Conservation (phyloP, 352 stramenopile species). For the Phytophthora vignae region DNA sequence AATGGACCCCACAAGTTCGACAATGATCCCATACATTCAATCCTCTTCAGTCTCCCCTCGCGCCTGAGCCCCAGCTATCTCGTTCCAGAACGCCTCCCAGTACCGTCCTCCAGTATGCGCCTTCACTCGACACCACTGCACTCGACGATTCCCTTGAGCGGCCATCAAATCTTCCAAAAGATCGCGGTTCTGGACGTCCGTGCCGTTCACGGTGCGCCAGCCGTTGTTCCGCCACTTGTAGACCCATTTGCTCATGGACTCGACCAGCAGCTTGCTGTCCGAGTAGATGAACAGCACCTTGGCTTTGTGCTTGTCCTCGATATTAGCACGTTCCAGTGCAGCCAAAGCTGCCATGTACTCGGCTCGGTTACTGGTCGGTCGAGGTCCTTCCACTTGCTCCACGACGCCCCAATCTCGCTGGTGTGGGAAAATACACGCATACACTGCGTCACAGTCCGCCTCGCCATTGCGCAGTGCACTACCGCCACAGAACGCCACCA, state of each 20-base stretch:
- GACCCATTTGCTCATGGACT: conserved; percentile 31
- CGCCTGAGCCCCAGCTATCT: conserved; percentile 17
- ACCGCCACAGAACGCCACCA: conserved; percentile 60
- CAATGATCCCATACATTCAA: not conserved
- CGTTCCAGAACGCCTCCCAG: conserved; percentile 26
- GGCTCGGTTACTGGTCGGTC: conserved; percentile 21
- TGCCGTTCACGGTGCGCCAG: conserved; percentile 21
- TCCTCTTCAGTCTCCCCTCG: not conserved
- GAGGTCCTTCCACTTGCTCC: conserved; percentile 28
- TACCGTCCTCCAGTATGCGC: conserved; percentile 6
- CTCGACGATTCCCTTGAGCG: conserved; percentile 10
- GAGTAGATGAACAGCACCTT: conserved; percentile 33
- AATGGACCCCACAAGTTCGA: not conserved
- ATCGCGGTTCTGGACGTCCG: conserved; percentile 22
- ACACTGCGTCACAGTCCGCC: conserved; percentile 53
- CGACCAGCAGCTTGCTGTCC: conserved; percentile 20
- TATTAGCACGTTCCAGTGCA: conserved; percentile 28
- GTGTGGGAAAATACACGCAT: conserved; percentile 76
- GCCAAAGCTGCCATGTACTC: conserved; percentile 27
- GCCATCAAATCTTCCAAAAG: conserved; percentile 22
- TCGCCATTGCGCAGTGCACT: conserved; percentile 58
- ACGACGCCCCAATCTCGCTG: conserved; percentile 56
- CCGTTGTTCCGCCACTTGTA: conserved; percentile 28
- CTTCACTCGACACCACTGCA: conserved; percentile 26
- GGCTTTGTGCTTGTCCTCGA: conserved; percentile 4